A percentile compares a stretch with the other conserved stretches of the same genome.
Conservation (phyloP, 176 grass and related monocot genomes). For the Melocanna baccifera region DNA sequence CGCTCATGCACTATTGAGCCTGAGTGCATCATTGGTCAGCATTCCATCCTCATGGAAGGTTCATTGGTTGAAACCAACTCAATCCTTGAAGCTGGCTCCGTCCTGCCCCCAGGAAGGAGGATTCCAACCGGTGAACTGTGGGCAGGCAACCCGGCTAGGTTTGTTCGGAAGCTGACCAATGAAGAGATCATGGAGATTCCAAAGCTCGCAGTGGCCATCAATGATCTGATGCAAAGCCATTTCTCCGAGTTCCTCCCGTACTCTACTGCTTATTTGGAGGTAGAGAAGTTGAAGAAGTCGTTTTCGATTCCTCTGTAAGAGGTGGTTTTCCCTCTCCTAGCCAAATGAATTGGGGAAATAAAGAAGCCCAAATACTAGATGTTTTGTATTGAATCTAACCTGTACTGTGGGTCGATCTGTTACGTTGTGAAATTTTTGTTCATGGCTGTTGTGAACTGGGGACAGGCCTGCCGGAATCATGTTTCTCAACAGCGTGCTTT, state of each 20-base stretch:
- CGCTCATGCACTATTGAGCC: conserved; percentile 96
- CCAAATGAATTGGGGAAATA: conserved; percentile 43
- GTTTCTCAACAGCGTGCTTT: background rate
- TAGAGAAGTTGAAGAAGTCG: conserved; percentile 84
- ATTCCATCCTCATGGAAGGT: conserved; percentile 97
- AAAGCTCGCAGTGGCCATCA: conserved; percentile 84
- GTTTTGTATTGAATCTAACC: conserved; percentile 35
- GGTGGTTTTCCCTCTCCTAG: background rate
- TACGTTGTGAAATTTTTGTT: background rate
- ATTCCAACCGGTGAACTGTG: conserved; percentile 93
- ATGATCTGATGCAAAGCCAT: conserved; percentile 95
- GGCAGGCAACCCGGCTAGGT: conserved; percentile 79
- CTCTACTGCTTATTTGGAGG: conserved; percentile 88
- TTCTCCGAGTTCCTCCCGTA: conserved; percentile 97
- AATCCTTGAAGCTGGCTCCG: conserved; percentile 90
- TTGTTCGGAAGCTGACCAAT: conserved; percentile 82
- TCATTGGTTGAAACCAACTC: conserved; percentile 95
- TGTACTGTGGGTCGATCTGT: conserved; percentile 22
- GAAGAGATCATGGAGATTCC: conserved; percentile 94
- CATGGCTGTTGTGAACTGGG: conserved; percentile 20
- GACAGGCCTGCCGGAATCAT: background rate
- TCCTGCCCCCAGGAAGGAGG: conserved; percentile 77
- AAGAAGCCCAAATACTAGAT: conserved; percentile 35
- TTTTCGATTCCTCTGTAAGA: conserved; percentile 61
- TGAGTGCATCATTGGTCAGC: conserved; percentile 93